Base-by-base conservation (phyloP, 768 basidiomycete species). In the Panaeolus cyanescens region DNA sequence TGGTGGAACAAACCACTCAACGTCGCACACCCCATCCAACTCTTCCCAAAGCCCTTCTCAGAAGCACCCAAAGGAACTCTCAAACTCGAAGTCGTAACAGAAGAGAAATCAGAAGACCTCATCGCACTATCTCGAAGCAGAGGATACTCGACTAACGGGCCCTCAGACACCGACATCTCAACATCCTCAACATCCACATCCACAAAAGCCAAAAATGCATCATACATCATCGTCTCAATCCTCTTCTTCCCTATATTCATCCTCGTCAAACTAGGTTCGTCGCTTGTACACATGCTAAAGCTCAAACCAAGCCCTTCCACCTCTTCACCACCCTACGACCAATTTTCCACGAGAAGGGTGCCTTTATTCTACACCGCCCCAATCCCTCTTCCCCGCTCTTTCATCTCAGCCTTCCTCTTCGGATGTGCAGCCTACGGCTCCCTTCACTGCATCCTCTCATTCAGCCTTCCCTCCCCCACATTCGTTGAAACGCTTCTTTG, bases 1-100 rank as follows among this genome's bases (percentile, higher is more conserved):
- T 79, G 78, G 78, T 77, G 72, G 76, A 56, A 70, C 25, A 79
- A 79, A 64, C 78, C 77, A 3, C 66, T 72, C 15, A 68, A 73
- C 54, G 68, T 76, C 4, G 4, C 7, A 6, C 45, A 50, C 25
- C 45, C 45, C 4, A 28, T 50, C 10, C 45, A 50, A 50, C 10
- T 50, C 25, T 50, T 25, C 25, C 7, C 45, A 25, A 50, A 50
- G 25, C 45, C 45, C 25, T 50, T 50, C 25, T 50, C 45, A 28
- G 45, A 50, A 5, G 45, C 45, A 50, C 45, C 45, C 45, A 50
- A 50, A 50, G 45, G 45, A 10, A 50, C 45, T 28, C 45, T 50
- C 3, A 50, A 50, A 15, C 45, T 50, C 13, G 45, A 50, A 15
- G 45, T 50, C 13, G 45, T 50, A 7, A 50, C 25, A 5, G 45